Base-by-base conservation (phyloP, 176 grass and related monocot genomes). In the Luzula sylvatica region DNA sequence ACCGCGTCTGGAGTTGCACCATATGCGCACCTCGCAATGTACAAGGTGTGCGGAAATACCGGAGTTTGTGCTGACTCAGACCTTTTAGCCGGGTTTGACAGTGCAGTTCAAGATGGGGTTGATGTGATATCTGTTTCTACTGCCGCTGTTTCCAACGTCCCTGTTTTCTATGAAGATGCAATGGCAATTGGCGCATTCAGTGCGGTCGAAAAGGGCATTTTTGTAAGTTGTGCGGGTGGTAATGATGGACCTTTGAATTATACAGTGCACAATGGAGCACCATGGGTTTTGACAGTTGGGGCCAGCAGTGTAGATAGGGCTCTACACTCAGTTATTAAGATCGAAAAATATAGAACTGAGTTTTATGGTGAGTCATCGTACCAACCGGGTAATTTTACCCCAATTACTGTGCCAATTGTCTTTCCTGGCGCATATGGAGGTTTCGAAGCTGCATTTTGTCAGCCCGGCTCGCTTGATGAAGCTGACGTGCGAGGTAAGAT, bases 1-100 rank as follows among this genome's bases (percentile, higher is more conserved):
- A 87, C 73, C 8, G 83, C 83, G 0, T 70, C 83, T 30, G 83
- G 83, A 0, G 82, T 87, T 66, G 83, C 83, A 29, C 83, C 83
- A 50, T 70, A 82, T 54, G 83, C 83, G 25, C 77, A 87, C 73
- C 65, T 87, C 0, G 78, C 83, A 5, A 62, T 87, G 0, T 87
- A 87, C 73, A 87, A 87, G 67, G 83, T 87, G 46, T 87, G 83
- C 45, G 12, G 58, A 29, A 9, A 3, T 55, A 28, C 69, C 5
- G 59, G 56, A 68, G 58, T 75, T 1, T 86, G 82, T 42, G 74
- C 76, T 40, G 70, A 79, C 46, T 60, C 79, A 71, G 74, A 75
- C 70, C 63, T 86, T 50, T 47, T 86, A 2, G 71, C 82, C 0
- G 82, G 82, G 20, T 66, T 86, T 0, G 82, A 86, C 42, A 68